Base-by-base conservation (phyloP, 805 yeast species). In the Wickerhamomyces bovis region DNA sequence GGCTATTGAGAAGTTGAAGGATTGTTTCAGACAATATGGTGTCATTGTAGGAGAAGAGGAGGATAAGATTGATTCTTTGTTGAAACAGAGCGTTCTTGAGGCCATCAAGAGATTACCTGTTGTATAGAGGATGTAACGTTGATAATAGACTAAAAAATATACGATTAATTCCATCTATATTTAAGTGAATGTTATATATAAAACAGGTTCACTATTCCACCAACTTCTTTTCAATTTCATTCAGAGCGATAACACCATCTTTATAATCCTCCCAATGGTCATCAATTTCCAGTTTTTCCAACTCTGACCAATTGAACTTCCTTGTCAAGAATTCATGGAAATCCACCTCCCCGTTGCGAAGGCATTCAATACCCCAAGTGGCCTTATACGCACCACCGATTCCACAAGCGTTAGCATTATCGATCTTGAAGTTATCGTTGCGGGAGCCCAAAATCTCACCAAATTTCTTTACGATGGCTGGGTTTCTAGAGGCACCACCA, bases 371-470 rank as follows among this genome's bases (percentile, higher is more conserved):
- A 35, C 87, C 77, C 95, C 95, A 89, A 42, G 82, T 70, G 1
- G 96, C 92, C 61, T 86, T 85, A 66, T 76, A 86, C 38, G 95
- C 92, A 4, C 96, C 96, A 22, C 97, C 97, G 31, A 87, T 64
- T 0, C 96, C 97, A 72, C 97, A 89, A 1, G 96, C 94, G 65
- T 89, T 89, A 8, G 92, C 80, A 41, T 87, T 77, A 57, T 86
- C 89, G 35, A 85, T 81, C 49, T 79, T 77, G 61, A 66, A 86
- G 51, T 84, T 80, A 1, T 90, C 94, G 30, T 69, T 61, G 2
- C 71, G 65, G 21, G 68, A 59, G 6, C 89, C 90, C 31, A 89
- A 64, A 8, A 89, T 80, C 12, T 81, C 70, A 11, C 89, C 80
- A 70, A 86, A 83, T 53, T 78, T 83, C 19, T 67, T 63, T 28